Evolutionary conservation across 345 rosid species (phyloP).

Genomic region (Kernera saxatilis): DNA sequence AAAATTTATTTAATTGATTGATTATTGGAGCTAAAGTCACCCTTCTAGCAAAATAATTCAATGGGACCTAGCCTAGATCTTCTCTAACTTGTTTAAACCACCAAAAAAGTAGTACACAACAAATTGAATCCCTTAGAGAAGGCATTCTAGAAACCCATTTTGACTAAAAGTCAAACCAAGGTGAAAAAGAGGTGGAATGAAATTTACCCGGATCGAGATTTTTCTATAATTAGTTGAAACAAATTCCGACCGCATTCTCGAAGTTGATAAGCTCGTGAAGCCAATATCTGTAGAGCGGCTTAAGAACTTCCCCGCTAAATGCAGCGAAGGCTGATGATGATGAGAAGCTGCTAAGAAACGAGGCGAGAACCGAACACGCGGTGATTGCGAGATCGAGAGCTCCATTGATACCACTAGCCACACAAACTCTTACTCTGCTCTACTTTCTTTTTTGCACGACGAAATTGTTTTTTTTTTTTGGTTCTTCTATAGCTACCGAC

Average conservation of each 20-base stretch:
- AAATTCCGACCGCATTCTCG: slow-evolving; percentile 24
- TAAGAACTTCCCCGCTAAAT: slow-evolving; percentile 10
- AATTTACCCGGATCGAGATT: slow-evolving; percentile 28
- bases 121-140: background rate
- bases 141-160: background rate
- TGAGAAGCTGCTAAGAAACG: slow-evolving; percentile 18
- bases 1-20: background rate
- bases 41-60: background rate
- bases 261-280: slow-evolving; percentile 28
- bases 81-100: background rate
- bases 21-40: background rate
- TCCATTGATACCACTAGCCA: slow-evolving; percentile 34
- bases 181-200: background rate
- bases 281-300: background rate
- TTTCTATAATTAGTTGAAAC: slow-evolving; percentile 22
- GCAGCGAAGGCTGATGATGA: slow-evolving; percentile 12
- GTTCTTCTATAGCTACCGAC: background rate
- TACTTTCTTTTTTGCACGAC: background rate
- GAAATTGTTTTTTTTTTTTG: background rate
- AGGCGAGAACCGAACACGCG: slow-evolving; percentile 18
- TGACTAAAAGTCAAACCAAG: slow-evolving; percentile 10
- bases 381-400: slow-evolving; percentile 30
- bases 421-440: slow-evolving; percentile 30
- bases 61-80: background rate
- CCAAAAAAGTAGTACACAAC: background rate